Conservation (phyloP, 768 basidiomycete genomes). For the Tricholoma bakamatsutake region DNA sequence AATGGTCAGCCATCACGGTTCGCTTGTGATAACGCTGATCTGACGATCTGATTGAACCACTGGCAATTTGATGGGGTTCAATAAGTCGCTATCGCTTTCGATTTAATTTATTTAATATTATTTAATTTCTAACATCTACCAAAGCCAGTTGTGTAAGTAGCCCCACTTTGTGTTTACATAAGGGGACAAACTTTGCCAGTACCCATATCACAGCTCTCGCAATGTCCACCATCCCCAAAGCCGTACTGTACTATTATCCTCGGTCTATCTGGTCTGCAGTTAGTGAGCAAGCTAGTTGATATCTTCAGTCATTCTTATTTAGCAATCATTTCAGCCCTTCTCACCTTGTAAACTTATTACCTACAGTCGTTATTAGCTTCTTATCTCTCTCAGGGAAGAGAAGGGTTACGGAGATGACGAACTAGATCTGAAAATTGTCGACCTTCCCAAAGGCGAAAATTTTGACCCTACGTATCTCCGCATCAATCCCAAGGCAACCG, state of each 20-base stretch:
- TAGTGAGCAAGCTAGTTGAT: slow-evolving; percentile 32
- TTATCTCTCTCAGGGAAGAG: slow-evolving; percentile 40
- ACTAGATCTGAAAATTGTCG: slow-evolving; percentile 60
- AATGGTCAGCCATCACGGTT: too few relatives aligned
- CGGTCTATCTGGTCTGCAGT: slow-evolving; percentile 59
- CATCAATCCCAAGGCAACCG: slow-evolving; percentile 71
- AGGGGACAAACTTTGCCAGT: too few relatives aligned
- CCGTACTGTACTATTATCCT: slow-evolving; percentile 70
- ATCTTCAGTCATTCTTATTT: not conserved
- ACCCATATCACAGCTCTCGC: too few relatives aligned
- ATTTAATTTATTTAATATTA: too few relatives aligned
- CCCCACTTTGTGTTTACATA: too few relatives aligned
- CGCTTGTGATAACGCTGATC: too few relatives aligned
- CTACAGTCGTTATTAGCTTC: not conserved
- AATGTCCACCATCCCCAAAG: slow-evolving; percentile 48
- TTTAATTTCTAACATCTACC: too few relatives aligned
- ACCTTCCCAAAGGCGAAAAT: slow-evolving; percentile 77
- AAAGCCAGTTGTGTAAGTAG: too few relatives aligned
- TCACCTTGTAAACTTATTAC: slow-evolving; percentile 43
- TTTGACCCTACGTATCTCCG: slow-evolving; percentile 70
- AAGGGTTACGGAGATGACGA: slow-evolving; percentile 85
- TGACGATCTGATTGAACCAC: too few relatives aligned
- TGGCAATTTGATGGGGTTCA: too few relatives aligned
- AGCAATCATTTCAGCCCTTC: slow-evolving; percentile 33
- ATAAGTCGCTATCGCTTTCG: too few relatives aligned